Evolutionary conservation across 352 stramenopile species (phyloP).

Genomic region (Phytophthora citricola): DNA sequence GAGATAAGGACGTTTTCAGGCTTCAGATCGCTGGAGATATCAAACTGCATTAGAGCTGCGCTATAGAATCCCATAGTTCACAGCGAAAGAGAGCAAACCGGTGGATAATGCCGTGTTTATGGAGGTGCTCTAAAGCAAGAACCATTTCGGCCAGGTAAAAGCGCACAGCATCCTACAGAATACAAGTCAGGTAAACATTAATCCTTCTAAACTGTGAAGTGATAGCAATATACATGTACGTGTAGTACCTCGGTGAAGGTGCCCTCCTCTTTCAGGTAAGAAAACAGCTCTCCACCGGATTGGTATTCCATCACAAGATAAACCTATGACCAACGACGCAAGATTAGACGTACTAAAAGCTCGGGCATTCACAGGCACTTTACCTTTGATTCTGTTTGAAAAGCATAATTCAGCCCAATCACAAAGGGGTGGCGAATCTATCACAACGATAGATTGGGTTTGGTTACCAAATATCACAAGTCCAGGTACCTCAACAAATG

Average conservation of each 20-base stretch:
- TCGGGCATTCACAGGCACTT: background rate
- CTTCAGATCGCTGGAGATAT: constrained; percentile 79
- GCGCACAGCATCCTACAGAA: constrained; percentile 57
- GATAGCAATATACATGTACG: too few species aligned
- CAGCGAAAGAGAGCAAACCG: constrained; percentile 45
- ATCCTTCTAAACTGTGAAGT: too few species aligned
- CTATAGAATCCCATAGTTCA: background rate
- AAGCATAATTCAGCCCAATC: constrained; percentile 78
- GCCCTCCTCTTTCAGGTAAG: constrained; percentile 68
- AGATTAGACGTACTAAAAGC: background rate
- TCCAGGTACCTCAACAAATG: background rate
- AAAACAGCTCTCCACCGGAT: constrained; percentile 83
- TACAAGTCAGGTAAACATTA: too few species aligned
- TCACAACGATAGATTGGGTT: constrained; percentile 3
- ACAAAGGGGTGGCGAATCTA: constrained; percentile 86
- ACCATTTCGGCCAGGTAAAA: constrained; percentile 91
- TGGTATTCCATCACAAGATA: constrained; percentile 86
- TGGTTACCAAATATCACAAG: background rate
- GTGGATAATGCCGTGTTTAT: constrained; percentile 84
- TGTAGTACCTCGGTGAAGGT: constrained; percentile 65
- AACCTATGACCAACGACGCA: constrained; percentile 40
- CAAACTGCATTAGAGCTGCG: background rate
- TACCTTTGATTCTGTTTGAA: constrained; percentile 88
- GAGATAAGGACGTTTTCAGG: constrained; percentile 94
- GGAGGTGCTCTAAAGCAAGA: constrained; percentile 82